Conservation (phyloP, 371 early-diverging fungal species). For the Lichtheimia hyalospora region DNA sequence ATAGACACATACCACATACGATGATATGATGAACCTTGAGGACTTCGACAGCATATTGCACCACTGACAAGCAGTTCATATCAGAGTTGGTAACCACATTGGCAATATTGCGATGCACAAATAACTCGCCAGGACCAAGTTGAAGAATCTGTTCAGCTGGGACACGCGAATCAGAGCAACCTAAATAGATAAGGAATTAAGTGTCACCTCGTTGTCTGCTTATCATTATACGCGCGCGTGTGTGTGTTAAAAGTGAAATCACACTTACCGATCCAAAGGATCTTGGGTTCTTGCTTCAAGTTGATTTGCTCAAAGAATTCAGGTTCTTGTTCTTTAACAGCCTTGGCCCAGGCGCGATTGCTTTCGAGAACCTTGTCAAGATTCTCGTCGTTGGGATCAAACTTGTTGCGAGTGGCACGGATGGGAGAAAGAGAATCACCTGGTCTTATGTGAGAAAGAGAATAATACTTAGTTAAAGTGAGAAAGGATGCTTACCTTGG, state of each 20-base stretch:
- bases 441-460: background rate
- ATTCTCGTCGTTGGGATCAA: conserved; percentile 24
- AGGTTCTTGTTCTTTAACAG: conserved; percentile 35
- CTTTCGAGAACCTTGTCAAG: conserved; percentile 30
- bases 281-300: conserved; percentile 79
- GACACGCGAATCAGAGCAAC: conserved; percentile 91
- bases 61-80: conserved; percentile 78
- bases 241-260: background rate
- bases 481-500: too few relatives aligned
- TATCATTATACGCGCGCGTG: background rate
- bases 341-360: conserved; percentile 40
- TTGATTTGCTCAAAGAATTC: conserved; percentile 52
- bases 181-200: conserved; percentile 16
- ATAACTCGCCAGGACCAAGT: conserved; percentile 84
- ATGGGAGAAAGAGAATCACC: conserved; percentile 6
- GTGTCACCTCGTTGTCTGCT: background rate
- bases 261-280: conserved; percentile 84
- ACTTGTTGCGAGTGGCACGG: conserved; percentile 19
- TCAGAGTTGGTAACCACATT: conserved; percentile 84
- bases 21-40: conserved; percentile 91
- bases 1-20: conserved; percentile 69
- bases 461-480: too few relatives aligned
- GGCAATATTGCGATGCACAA: conserved; percentile 96
- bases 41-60: conserved; percentile 91
- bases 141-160: conserved; percentile 68